Conservation (phyloP, 169 alveolate species). For the Plasmodium blacklocki region DNA sequence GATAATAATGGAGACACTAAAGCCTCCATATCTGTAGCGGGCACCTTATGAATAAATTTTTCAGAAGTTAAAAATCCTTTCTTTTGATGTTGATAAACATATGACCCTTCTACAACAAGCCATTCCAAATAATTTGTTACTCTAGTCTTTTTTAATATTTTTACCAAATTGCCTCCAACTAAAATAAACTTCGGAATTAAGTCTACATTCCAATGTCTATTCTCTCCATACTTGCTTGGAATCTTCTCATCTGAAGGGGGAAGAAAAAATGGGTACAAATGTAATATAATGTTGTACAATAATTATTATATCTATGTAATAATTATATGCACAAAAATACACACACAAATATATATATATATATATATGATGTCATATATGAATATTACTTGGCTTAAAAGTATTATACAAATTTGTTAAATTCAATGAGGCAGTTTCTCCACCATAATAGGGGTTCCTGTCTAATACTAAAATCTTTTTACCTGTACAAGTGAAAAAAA, state of each 20-base stretch:
- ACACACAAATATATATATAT: not conserved
- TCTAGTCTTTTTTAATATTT: constrained; percentile 95
- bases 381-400: constrained; percentile 91
- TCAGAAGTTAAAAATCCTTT: constrained; percentile 95
- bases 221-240: constrained; percentile 94
- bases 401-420: constrained; percentile 95
- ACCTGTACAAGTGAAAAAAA: constrained; percentile 82
- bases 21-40: constrained; percentile 99
- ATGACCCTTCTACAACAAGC: constrained; percentile 98
- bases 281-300: not conserved
- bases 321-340: not conserved
- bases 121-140: constrained; percentile 95
- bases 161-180: constrained; percentile 98
- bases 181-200: constrained; percentile 98
- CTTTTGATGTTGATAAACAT: constrained; percentile 96
- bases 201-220: constrained; percentile 99
- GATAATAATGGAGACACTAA: constrained; percentile 96
- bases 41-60: constrained; percentile 97
- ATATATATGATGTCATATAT: not conserved
- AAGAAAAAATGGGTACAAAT: not conserved
- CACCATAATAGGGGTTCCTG: constrained; percentile 97
- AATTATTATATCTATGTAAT: not conserved
- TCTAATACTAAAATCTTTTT: constrained; percentile 97
- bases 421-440: constrained; percentile 98
- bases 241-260: constrained; percentile 88